Conservation (phyloP, 176 grass and related monocot species). For the Olyra latifolia region DNA sequence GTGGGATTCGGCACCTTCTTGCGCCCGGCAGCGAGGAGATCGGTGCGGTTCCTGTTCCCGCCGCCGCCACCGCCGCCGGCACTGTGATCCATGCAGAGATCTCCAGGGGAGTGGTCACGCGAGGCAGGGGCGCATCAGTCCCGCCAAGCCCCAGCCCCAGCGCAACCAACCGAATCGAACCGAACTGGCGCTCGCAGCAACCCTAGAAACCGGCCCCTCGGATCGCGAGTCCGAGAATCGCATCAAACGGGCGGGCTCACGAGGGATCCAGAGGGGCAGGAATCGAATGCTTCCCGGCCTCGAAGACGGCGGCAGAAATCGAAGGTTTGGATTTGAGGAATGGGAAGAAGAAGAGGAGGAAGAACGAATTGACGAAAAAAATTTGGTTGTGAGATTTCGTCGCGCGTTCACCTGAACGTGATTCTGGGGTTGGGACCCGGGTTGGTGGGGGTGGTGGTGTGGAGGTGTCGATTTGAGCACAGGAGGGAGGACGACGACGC, state of each 20-base stretch:
- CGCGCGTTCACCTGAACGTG: constrained; percentile 34
- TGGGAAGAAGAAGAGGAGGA: background rate
- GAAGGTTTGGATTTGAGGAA: constrained; percentile 38
- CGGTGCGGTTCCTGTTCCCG: constrained; percentile 52
- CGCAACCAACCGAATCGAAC: background rate
- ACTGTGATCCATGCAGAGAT: constrained; percentile 62
- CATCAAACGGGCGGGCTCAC: background rate
- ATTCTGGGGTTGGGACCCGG: background rate
- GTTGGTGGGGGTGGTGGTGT: constrained; percentile 15
- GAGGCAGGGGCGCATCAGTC: constrained; percentile 42
- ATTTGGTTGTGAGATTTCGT: constrained; percentile 16
- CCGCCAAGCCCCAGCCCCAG: constrained; percentile 12
- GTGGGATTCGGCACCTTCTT: constrained; percentile 59
- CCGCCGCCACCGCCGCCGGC: constrained; percentile 9
- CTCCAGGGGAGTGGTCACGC: constrained; percentile 38
- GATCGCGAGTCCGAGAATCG: background rate
- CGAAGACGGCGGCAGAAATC: constrained; percentile 36
- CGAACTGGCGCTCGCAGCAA: background rate
- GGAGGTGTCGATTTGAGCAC: constrained; percentile 30
- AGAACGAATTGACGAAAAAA: constrained; percentile 17
- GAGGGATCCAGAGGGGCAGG: background rate
- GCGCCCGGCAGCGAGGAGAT: constrained; percentile 85
- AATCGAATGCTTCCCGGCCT: background rate
- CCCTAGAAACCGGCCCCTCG: background rate
- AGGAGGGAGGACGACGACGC: constrained; percentile 23